These are phyloP conservation scores for Pachyrhizus erosus DNA, from an alignment of 306 rosid genomes.

Conservation along the genomic window DNA sequence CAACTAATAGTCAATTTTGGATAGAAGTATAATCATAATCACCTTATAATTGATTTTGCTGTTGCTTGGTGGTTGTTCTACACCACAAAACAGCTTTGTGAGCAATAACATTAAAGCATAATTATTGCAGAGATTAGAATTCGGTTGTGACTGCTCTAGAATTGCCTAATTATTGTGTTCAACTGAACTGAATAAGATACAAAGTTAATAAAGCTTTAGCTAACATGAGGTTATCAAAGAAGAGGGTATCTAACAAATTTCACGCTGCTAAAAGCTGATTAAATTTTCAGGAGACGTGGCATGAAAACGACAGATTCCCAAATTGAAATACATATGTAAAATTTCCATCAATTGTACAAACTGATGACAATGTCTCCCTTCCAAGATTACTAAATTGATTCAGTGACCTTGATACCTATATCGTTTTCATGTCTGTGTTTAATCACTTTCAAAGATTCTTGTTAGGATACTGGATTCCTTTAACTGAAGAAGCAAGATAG, in stretches of 20 bases:
- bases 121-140: slow-evolving; percentile 36
- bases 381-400: slow-evolving; percentile 41
- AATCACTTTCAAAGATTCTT: slow-evolving; percentile 21
- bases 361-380: slow-evolving; percentile 37
- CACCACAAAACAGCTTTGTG: slow-evolving; percentile 4
- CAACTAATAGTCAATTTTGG: slow-evolving; percentile 2
- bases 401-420: slow-evolving; percentile 45
- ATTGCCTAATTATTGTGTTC: slow-evolving; percentile 42
- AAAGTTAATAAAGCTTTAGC: slow-evolving; percentile 42
- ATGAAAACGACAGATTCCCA: slow-evolving; percentile 43
- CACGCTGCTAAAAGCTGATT: slow-evolving; percentile 24
- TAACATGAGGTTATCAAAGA: slow-evolving; percentile 40
- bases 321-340: slow-evolving; percentile 17
- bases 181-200: slow-evolving; percentile 36
- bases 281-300: slow-evolving; percentile 32
- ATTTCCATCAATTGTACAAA: slow-evolving; percentile 34
- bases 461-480: slow-evolving; percentile 35
- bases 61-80: slow-evolving; percentile 1
- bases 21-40: slow-evolving; percentile 35
- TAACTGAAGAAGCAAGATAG: slow-evolving; percentile 19
- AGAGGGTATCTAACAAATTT: slow-evolving; percentile 33
- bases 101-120: slow-evolving; percentile 11
- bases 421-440: slow-evolving; percentile 42
- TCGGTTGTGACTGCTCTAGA: slow-evolving; percentile 35
- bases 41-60: slow-evolving; percentile 27